Base-by-base conservation (phyloP, 2,329 filamentous ascomycete species). In the Trichoderma sp. region DNA sequence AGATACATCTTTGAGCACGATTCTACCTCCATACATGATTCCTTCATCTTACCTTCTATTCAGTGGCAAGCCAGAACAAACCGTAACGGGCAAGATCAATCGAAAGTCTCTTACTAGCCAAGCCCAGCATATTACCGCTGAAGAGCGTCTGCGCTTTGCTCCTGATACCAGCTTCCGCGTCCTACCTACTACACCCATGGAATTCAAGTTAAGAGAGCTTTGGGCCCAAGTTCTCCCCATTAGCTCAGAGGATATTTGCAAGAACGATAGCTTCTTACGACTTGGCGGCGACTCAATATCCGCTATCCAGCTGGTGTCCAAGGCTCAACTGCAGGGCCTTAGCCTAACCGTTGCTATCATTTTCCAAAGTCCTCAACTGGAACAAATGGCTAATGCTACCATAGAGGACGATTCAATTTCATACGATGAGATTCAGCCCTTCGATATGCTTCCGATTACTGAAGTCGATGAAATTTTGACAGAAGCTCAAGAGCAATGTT, bases 21-120 rank as follows among this genome's bases (percentile, higher is more conserved):
- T 61, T 14, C 60, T 75, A 24, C 74, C 74, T 3, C 24, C 26
- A 2, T 76, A 76, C 63, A 76, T 76, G 74, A 51, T 76, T 24
- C 74, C 74, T 3, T 69, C 74, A 3, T 36, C 70, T 34, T 76
- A 72, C 56, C 72, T 76, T 21, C 70, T 68, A 12, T 75, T 73
- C 39, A 3, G 9, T 15, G 73, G 71, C 51, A 74, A 74, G 68
- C 74, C 74, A 12, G 51, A 67, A 24, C 73, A 70, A 18, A 72
- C 74, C 4, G 18, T 53, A 11, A 74, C 74, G 4, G 70, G 66
- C 21, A 76, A 76, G 65, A 26, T 75, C 3, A 72, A 76, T 39
- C 60, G 74, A 18, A 53, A 26, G 14, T 36, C 28, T 14, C 28
- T 53, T 3, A 39, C 24, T 4, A 24, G 39, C 12, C 43, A 24